These are phyloP conservation scores for Fusarium phyllophilum DNA, from an alignment of 2,329 filamentous ascomycete species.

Conservation along the genomic window DNA sequence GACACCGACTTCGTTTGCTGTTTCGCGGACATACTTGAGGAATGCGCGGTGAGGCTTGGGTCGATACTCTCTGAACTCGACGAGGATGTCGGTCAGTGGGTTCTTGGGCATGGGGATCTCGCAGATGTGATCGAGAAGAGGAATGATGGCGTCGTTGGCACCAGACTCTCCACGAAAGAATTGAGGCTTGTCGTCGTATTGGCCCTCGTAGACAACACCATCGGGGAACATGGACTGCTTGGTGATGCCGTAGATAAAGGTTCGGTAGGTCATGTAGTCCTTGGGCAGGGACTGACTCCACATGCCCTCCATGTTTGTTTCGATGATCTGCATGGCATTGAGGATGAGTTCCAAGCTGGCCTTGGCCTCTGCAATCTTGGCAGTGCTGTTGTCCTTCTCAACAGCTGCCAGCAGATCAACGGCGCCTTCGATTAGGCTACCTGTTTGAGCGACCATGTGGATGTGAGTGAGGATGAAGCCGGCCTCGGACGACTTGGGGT, in stretches of 20 bases:
- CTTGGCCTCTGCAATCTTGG: constrained; percentile 64
- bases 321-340: constrained; percentile 70
- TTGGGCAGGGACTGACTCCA: constrained; percentile 87
- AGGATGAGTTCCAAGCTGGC: constrained; percentile 71
- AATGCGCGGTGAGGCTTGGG: constrained; percentile 91
- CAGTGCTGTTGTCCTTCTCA: constrained; percentile 11
- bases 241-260: constrained; percentile 97
- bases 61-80: constrained; percentile 89
- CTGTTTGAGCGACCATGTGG: constrained; percentile 92
- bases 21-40: constrained; percentile 73
- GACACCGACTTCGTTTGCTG: constrained; percentile 61
- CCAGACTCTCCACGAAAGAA: constrained; percentile 92
- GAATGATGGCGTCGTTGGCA: constrained; percentile 94
- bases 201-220: constrained; percentile 89
- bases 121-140: constrained; percentile 87
- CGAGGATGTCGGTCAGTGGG: constrained; percentile 86
- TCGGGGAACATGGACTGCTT: constrained; percentile 93
- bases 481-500: constrained; percentile 88
- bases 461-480: constrained; percentile 97
- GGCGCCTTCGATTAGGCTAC: constrained; percentile 77
- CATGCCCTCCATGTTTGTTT: constrained; percentile 88
- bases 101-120: constrained; percentile 89
- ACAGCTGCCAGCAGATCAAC: constrained; percentile 67
- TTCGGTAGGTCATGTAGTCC: constrained; percentile 89
- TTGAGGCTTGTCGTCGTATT: constrained; percentile 74